These are phyloP conservation scores for Austroboletus festivus DNA, from an alignment of 768 basidiomycete genomes.

Conservation along the genomic window DNA sequence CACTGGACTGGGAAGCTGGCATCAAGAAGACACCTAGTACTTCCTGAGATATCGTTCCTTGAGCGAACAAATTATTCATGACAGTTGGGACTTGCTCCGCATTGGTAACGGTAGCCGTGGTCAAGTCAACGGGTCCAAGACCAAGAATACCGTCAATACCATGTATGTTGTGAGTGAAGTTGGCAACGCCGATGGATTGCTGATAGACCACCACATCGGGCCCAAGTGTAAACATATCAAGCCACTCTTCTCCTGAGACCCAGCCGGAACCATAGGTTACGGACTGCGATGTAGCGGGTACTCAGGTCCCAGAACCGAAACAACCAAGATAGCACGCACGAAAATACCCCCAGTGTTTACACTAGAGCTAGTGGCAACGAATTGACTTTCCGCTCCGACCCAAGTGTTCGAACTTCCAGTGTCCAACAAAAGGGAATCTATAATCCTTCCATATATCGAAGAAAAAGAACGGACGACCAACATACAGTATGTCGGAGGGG, in stretches of 20 bases:
- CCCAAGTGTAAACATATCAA: constrained; percentile 10
- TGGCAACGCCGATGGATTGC: constrained; percentile 39
- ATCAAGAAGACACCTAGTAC: constrained; percentile 33
- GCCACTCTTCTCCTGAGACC: constrained; percentile 12
- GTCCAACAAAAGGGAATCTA: constrained; percentile 31
- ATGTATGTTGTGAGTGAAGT: constrained; percentile 20
- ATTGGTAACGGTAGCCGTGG: constrained; percentile 21
- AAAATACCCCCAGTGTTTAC: constrained; percentile 18
- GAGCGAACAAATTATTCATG: constrained; percentile 32
- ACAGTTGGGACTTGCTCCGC: constrained; percentile 30
- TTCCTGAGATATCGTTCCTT: constrained; percentile 26
- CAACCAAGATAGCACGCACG: constrained; percentile 11
- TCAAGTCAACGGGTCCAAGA: constrained; percentile 35
- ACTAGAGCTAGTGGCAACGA: constrained; percentile 17
- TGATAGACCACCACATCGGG: constrained; percentile 5
- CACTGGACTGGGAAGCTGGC: constrained; percentile 20
- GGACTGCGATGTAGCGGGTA: neutral
- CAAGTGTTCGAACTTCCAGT: constrained; percentile 35
- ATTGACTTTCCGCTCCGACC: constrained; percentile 26
- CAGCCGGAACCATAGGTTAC: neutral
- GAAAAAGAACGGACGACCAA: neutral
- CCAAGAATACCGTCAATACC: constrained; percentile 43
- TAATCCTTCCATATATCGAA: neutral
- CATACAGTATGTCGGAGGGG: constrained; percentile 29
- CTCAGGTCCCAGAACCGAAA: neutral